A percentile compares a stretch with the other conserved stretches of the same genome.
These are phyloP conservation scores for Colletotrichum tabaci DNA, from an alignment of 2,329 filamentous ascomycete species.

Conservation along the genomic window DNA sequence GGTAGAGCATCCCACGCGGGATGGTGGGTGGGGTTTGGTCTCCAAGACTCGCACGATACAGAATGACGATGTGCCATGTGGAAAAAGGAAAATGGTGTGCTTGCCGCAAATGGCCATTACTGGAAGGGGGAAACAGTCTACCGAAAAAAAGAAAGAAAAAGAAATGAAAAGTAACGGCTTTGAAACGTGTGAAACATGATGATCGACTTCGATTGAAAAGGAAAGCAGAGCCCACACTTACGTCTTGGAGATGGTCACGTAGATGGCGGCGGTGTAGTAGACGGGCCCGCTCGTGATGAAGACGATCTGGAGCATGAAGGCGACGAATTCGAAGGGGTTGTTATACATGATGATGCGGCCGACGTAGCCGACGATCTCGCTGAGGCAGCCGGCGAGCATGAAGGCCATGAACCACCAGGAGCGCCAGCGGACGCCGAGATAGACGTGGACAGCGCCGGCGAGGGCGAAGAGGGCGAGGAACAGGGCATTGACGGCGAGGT, in stretches of 20 bases:
- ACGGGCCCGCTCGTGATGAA: constrained; percentile 68
- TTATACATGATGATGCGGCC: constrained; percentile 71
- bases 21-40: background rate
- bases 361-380: constrained; percentile 74
- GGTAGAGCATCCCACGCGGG: background rate
- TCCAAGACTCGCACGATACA: background rate
- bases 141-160: accelerated
- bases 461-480: constrained; percentile 63
- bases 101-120: background rate
- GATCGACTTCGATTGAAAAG: background rate
- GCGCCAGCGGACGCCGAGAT: constrained; percentile 63
- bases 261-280: constrained; percentile 74
- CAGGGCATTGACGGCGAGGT: constrained; percentile 56
- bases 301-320: constrained; percentile 77
- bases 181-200: constrained; percentile 1
- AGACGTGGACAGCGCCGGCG: constrained; percentile 62
- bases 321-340: constrained; percentile 71
- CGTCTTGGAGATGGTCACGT: constrained; percentile 70
- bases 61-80: background rate
- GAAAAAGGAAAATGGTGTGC: too few species aligned
- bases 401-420: constrained; percentile 64
- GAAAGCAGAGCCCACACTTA: constrained; percentile 42
- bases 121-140: background rate
- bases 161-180: constrained; percentile 8
- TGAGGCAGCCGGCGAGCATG: constrained; percentile 70